Evolutionary conservation across 2,329 filamentous ascomycete species (phyloP), one percentile per base, ranked within the genome.

Genomic region (Xylaria hypoxylon): DNA sequence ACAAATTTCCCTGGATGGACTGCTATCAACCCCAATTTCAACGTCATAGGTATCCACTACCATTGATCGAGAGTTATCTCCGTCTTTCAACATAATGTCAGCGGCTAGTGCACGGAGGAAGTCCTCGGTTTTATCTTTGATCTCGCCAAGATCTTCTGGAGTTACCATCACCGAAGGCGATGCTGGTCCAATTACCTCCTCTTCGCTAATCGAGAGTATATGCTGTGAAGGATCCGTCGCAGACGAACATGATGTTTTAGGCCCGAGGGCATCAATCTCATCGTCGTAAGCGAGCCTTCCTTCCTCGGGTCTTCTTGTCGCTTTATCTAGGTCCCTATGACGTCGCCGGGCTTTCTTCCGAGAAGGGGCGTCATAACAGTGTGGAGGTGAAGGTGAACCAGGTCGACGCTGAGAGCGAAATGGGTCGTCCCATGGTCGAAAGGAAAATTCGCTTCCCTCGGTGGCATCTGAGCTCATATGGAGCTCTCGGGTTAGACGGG

Each of bases 211-310:
- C 7, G 44, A 52, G 35, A 31, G 2, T 22, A n/a, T 40, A 24
- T 63, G 22, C 10, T 24, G 48, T 31, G 33, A 28, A 48, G 13
- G 17, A 40, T 45, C 17, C 6, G n/a, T 13, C 5, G 8, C 28
- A 28, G 13, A 35, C 17, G 57, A 45, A 38, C 3, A 42, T 51
- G 51, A 52, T 62, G 42, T 33, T 44, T 58, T 56, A 22, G 48
- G 26, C 15, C 8, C 40, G 1, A 10, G 7, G 5, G 10, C 11
- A 45, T 66, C 58, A 17, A 59, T 42, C 24, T 68, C 69, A 48
- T 75, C 70, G 24, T 75, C 68, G 50, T 73, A 75, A 7, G 70
- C 67, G 52, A 75, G 70, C 57, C 74, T 71, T 4, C 74, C 74
- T 52, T 73, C 70, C 1, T 66, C n/a, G 11, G 19, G 24, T 26